phyloP scores from a whole-genome alignment of 164 flowering plant genomes.

The Vitis labrusca region DNA sequence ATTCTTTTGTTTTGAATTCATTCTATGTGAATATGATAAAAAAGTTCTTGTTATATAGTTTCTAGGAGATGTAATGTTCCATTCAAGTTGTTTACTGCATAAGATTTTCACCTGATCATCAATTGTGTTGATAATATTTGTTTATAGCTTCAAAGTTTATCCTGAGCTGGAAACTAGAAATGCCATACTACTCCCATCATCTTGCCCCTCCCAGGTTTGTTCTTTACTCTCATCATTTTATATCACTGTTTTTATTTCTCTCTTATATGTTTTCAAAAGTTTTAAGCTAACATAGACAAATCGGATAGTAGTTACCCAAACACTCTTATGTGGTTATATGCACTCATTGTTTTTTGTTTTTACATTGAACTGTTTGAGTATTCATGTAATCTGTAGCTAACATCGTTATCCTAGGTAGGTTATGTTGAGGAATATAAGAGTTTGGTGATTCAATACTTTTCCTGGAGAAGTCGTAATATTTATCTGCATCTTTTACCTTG shows the following conservation, averaged over 20 bases:
- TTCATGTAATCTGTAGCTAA: too few relatives aligned
- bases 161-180: constrained; percentile 94
- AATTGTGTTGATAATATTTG: constrained; percentile 7
- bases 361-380: too few relatives aligned
- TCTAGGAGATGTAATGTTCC: neutral
- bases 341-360: too few relatives aligned
- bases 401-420: too few relatives aligned
- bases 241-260: neutral
- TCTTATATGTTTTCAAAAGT: neutral
- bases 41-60: neutral
- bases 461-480: too few relatives aligned
- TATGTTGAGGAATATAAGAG: too few relatives aligned
- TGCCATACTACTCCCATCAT: constrained; percentile 56
- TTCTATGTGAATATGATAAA: neutral
- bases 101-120: constrained; percentile 2
- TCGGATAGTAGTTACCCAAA: neutral
- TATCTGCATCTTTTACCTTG: too few relatives aligned
- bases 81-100: neutral
- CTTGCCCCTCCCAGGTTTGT: constrained; percentile 70
- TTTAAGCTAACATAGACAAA: too few relatives aligned
- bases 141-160: constrained; percentile 62
- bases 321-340: neutral
- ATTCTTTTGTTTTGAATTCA: neutral
- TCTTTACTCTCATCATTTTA: neutral
- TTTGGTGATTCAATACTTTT: too few relatives aligned